phyloP scores from a whole-genome alignment of 1,139 yeast species.

The Geotrichum histeridarum region DNA sequence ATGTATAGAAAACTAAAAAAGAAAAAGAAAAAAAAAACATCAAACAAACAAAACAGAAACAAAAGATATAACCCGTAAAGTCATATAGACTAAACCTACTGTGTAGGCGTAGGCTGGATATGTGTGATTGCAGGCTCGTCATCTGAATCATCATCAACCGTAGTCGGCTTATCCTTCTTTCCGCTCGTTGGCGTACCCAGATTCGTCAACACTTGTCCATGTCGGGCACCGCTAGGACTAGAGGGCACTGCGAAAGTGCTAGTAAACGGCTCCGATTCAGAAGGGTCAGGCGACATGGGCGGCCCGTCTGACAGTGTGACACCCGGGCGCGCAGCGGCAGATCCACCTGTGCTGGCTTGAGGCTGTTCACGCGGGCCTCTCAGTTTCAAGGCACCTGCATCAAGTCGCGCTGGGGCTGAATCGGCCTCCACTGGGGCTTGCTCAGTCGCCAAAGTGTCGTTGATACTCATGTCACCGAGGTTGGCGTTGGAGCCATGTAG shows the following conservation, averaged over 20 bases:
- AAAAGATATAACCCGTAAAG: too few relatives aligned
- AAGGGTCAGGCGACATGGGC: neutral
- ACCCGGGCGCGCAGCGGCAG: neutral
- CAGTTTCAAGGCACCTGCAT: slow-evolving; percentile 6
- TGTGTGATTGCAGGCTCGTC: slow-evolving; percentile 17
- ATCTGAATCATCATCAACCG: slow-evolving; percentile 13
- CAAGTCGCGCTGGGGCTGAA: neutral
- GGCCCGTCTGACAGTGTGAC: slow-evolving; percentile 3
- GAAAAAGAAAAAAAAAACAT: neutral
- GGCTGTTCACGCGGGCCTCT: neutral
- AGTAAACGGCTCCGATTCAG: neutral
- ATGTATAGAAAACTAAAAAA: neutral
- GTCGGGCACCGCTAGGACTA: slow-evolving; percentile 11
- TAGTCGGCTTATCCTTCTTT: neutral
- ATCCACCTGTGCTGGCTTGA: neutral
- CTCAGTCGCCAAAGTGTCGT: slow-evolving; percentile 3
- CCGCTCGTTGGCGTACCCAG: neutral
- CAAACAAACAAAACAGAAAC: neutral
- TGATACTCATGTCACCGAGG: neutral
- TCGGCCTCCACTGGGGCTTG: slow-evolving; percentile 1
- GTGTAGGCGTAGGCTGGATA: slow-evolving; percentile 13
- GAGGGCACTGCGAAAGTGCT: neutral
- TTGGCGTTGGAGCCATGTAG: neutral
- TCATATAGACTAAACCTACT: too few relatives aligned
- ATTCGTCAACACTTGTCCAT: slow-evolving; percentile 5